A percentile compares a stretch with the other conserved stretches of the same genome.
Evolutionary conservation across 164 flowering plant species (phyloP).

Genomic region (Liquidambar formosana): DNA sequence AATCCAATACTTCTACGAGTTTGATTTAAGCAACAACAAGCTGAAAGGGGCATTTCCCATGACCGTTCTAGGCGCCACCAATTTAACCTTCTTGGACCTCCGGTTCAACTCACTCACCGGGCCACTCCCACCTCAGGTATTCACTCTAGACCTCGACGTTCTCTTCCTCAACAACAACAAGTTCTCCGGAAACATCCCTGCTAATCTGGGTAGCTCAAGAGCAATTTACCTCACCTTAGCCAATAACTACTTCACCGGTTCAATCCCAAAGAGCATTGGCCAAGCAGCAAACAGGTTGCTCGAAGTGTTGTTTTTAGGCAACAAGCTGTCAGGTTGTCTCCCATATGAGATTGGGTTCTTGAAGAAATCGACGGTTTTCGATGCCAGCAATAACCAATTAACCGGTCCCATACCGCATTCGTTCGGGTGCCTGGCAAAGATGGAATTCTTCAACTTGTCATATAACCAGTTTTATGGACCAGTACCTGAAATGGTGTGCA

Average conservation of each 20-base stretch:
- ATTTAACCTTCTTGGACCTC: too few relatives aligned
- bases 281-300: slow-evolving; percentile 21
- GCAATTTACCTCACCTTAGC: slow-evolving; percentile 43
- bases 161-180: slow-evolving; percentile 57
- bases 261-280: slow-evolving; percentile 41
- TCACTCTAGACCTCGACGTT: slow-evolving; percentile 24
- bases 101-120: slow-evolving; percentile 32
- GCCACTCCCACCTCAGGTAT: slow-evolving; percentile 32
- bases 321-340: slow-evolving; percentile 50
- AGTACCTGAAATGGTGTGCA: slow-evolving; percentile 51
- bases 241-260: slow-evolving; percentile 45
- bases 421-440: slow-evolving; percentile 37
- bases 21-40: slow-evolving; percentile 49
- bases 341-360: slow-evolving; percentile 59
- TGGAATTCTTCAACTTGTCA: slow-evolving; percentile 46
- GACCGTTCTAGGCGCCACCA: slow-evolving; percentile 12
- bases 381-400: slow-evolving; percentile 38
- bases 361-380: slow-evolving; percentile 37
- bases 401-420: slow-evolving; percentile 61
- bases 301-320: slow-evolving; percentile 49
- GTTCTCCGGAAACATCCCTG: slow-evolving; percentile 37
- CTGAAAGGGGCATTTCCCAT: slow-evolving; percentile 34
- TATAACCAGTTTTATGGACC: slow-evolving; percentile 42
- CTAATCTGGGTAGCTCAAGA: slow-evolving; percentile 22
- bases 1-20: slow-evolving; percentile 38